A percentile compares a stretch with the other conserved stretches of the same genome.
Conservation (phyloP, 495 filamentous ascomycete species). For the Hypomontagnella submonticulosa region DNA sequence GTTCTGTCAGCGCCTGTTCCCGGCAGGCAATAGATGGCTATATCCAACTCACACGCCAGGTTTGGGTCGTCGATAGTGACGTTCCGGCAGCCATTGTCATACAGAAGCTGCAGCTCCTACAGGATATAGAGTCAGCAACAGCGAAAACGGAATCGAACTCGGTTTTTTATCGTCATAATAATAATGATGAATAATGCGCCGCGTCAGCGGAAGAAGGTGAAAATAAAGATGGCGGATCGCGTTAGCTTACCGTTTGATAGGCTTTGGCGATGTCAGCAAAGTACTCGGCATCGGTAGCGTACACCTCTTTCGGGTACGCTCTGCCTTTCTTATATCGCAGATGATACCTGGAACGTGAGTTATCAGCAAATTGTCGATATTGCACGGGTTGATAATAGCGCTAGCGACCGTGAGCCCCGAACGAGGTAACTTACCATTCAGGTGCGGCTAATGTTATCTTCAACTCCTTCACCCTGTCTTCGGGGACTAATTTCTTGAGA, state of each 20-base stretch:
- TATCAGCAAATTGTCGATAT: constrained; percentile 50
- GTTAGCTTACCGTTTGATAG: constrained; percentile 57
- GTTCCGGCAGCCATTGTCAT: constrained; percentile 72
- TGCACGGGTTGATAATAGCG: constrained; percentile 57
- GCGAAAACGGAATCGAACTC: background rate
- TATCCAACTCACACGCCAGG: constrained; percentile 66
- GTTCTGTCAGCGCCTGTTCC: constrained; percentile 1
- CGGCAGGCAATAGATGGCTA: background rate
- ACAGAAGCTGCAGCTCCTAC: constrained; percentile 69
- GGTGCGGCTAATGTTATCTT: constrained; percentile 73
- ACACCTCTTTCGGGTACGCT: constrained; percentile 70
- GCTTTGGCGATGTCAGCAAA: constrained; percentile 73
- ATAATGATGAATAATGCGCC: background rate
- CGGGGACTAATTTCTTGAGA: constrained; percentile 66
- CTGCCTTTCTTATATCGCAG: constrained; percentile 69
- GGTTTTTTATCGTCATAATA: background rate
- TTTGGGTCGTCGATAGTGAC: constrained; percentile 75
- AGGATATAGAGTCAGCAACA: constrained; percentile 22
- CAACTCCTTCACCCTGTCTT: constrained; percentile 65
- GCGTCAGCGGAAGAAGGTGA: background rate
- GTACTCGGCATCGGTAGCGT: constrained; percentile 69
- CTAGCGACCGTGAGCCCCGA: background rate
- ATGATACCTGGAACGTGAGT: constrained; percentile 57
- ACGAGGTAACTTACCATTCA: constrained; percentile 59
- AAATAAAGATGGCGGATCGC: too few species aligned